Evolutionary conservation across 306 rosid genomes (phyloP).

Genomic region (Castanea sativa): DNA sequence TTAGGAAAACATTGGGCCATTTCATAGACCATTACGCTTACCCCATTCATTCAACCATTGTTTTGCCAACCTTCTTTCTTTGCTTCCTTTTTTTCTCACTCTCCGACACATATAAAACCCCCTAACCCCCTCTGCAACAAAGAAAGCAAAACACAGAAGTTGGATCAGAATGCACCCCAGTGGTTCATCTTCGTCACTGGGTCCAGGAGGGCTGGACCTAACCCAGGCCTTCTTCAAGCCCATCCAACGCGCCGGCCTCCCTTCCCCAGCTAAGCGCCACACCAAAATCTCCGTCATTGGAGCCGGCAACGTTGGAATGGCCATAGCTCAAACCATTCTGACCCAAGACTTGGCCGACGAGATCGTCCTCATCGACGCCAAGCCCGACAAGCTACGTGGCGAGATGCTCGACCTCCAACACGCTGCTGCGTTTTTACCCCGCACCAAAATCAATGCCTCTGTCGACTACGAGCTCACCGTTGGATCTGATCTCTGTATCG

Average conservation of each 20-base stretch:
- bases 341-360: slow-evolving; percentile 80
- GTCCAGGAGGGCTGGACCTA: slow-evolving; percentile 78
- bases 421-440: slow-evolving; percentile 94
- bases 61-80: neutral
- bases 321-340: slow-evolving; percentile 93
- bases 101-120: neutral
- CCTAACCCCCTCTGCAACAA: neutral
- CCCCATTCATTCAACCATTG: neutral
- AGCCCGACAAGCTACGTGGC: slow-evolving; percentile 78
- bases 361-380: slow-evolving; percentile 70
- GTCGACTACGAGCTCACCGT: slow-evolving; percentile 64
- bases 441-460: slow-evolving; percentile 75
- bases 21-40: neutral
- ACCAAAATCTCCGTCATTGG: slow-evolving; percentile 76
- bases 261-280: slow-evolving; percentile 59
- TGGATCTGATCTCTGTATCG: slow-evolving; percentile 84
- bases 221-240: slow-evolving; percentile 65
- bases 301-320: slow-evolving; percentile 96
- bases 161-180: slow-evolving; percentile 52
- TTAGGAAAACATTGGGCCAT: too few species aligned
- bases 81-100: too few species aligned
- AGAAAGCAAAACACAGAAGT: neutral
- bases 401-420: slow-evolving; percentile 95
- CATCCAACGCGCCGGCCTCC: slow-evolving; percentile 45
- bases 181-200: slow-evolving; percentile 49